Evolutionary conservation across 441 rosid species (phyloP).

Genomic region (Gossypium aridum): DNA sequence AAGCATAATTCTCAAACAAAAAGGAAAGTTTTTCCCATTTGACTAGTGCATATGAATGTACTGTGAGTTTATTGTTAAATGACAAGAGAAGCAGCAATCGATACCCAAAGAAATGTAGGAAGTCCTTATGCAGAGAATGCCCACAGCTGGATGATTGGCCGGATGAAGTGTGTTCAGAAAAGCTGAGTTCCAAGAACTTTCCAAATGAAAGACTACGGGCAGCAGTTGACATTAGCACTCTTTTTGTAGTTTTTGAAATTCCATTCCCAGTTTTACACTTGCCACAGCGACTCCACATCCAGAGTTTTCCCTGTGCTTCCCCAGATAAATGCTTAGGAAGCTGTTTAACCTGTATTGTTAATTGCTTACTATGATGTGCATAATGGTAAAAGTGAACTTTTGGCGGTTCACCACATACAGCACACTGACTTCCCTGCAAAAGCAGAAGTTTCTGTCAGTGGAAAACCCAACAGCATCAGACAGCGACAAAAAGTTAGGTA

Average conservation of each 20-base stretch:
- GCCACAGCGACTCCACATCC: conserved; percentile 98
- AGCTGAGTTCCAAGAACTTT: conserved; percentile 92
- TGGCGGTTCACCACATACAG: conserved; percentile 56
- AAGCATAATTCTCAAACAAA: not conserved
- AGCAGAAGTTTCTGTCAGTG: conserved; percentile 21
- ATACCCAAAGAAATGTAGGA: conserved; percentile 94
- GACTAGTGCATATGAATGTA: not conserved
- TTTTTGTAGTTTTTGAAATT: conserved; percentile 53
- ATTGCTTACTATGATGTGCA: conserved; percentile 80
- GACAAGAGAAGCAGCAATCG: conserved; percentile 15
- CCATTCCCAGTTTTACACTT: conserved; percentile 61
- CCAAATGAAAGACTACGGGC: conserved; percentile 85
- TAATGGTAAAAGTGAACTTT: conserved; percentile 80
- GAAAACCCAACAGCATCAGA: conserved; percentile 6
- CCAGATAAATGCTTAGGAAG: conserved; percentile 58
- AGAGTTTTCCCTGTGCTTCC: conserved; percentile 71
- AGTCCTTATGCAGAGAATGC: conserved; percentile 72
- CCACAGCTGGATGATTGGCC: conserved; percentile 60
- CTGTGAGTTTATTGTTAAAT: not conserved
- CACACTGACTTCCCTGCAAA: conserved; percentile 65
- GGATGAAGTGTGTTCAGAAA: conserved; percentile 44
- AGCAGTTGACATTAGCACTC: conserved; percentile 71
- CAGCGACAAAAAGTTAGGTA: not conserved
- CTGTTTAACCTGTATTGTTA: conserved; percentile 63
- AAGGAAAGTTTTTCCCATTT: not conserved